phyloP scores from a whole-genome alignment of 768 basidiomycete genomes.

The Trametes coccinea region DNA sequence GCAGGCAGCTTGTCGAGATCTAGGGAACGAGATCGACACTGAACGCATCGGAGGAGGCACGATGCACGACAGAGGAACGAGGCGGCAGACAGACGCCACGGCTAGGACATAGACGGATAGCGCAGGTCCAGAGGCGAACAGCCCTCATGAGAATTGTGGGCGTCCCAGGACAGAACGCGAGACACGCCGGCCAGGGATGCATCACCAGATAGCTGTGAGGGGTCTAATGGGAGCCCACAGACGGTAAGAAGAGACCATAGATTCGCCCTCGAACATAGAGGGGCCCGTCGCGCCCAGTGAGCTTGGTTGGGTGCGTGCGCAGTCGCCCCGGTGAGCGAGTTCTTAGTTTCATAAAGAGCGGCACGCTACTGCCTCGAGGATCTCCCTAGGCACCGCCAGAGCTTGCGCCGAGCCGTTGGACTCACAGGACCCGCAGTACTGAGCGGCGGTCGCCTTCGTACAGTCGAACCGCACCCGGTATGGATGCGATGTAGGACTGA shows the following conservation, averaged over 20 bases:
- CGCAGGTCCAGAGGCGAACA: slow-evolving; percentile 1
- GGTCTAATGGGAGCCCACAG: neutral
- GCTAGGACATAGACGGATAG: slow-evolving; percentile 3
- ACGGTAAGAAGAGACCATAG: slow-evolving; percentile 10
- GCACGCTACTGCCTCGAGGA: slow-evolving; percentile 11
- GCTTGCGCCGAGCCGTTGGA: neutral
- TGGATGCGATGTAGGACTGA: slow-evolving; percentile 1
- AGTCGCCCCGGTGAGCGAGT: slow-evolving; percentile 5
- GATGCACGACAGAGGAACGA: slow-evolving; percentile 7
- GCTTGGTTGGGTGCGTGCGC: slow-evolving; percentile 1
- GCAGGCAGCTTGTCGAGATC: slow-evolving; percentile 10
- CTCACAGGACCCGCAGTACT: neutral
- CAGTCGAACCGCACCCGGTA: slow-evolving; percentile 2
- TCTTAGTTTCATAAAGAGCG: slow-evolving; percentile 12
- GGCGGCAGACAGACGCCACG: neutral
- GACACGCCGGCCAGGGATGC: slow-evolving; percentile 3
- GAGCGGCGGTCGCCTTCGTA: neutral
- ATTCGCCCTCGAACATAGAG: neutral
- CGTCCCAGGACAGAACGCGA: neutral
- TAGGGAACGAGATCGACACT: slow-evolving; percentile 12
- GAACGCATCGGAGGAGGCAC: slow-evolving; percentile 1
- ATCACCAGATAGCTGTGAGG: slow-evolving; percentile 5
- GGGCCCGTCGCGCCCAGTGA: neutral
- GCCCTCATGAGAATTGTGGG: slow-evolving; percentile 7
- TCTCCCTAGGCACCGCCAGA: slow-evolving; percentile 14